Evolutionary conservation across 768 basidiomycete species (phyloP), one percentile per base, ranked within the genome.

Genomic region (Pulveroboletus ravenelii): DNA sequence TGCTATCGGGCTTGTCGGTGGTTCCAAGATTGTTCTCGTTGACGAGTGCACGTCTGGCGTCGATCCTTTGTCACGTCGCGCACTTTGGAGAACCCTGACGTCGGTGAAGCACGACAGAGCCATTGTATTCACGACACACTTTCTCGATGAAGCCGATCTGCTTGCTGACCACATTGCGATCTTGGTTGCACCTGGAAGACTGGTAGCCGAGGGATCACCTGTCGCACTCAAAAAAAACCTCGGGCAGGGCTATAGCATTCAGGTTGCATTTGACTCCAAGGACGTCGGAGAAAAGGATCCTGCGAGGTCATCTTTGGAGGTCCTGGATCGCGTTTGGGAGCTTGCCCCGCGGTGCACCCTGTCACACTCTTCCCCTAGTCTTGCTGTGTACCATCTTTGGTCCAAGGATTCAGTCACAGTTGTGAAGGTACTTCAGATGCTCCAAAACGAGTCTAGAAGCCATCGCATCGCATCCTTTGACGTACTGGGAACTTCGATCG

Each of bases 41-140:
- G 81, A 83, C 56, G 81, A 84, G 63, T 85, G 84, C 60, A 89
- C 87, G 2, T 88, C 85, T 20, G 89, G 89, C 3, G 84, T 92
- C 10, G 89, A 92, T 62, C 89, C 89, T 3, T 67, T 92, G 32
- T 89, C 88, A 49, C 73, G 89, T 44, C 75, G 89, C 30, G 81
- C 89, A 1, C 68, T 92, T 7, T 92, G 89, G 89, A 78, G 82
- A 48, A 84, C 82, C 0, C 67, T 92, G 48, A 87, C 79, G 4
- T 76, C 81, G 3, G 80, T 85, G 50, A 78, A 83, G 13, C 72
- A 82, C 31, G 80, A 84, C 38, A 72, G 85, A 42, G 81, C 83
- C 0, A 80, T 90, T 34, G 72, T 90, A 3, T 84, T 89, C 62
- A 90, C 89, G 0, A 92, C 88, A 0, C 89, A 90, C 68, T 87